phyloP scores from a whole-genome alignment of 2,329 filamentous ascomycete genomes.

The Emergomyces orientalis region DNA sequence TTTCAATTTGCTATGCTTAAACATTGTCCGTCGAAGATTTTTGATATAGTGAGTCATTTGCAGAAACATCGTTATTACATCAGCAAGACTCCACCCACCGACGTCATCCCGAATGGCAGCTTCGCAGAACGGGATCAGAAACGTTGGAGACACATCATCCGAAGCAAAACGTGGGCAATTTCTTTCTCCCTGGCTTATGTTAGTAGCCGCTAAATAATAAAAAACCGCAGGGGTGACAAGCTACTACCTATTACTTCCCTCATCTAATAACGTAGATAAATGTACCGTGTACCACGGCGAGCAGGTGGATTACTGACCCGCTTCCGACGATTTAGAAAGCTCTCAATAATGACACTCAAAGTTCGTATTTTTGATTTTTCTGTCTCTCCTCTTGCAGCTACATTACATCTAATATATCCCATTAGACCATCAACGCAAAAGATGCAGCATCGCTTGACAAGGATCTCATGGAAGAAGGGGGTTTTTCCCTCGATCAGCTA shows the following conservation, averaged over 20 bases:
- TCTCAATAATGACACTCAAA: slow-evolving; percentile 7
- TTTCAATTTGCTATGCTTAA: no score
- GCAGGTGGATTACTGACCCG: slow-evolving; percentile 7
- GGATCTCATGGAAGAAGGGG: slow-evolving; percentile 79
- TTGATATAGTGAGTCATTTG: no score
- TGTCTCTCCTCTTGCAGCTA: not conserved
- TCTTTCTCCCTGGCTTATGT: not conserved
- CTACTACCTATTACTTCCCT: not conserved
- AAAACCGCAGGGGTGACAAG: not conserved
- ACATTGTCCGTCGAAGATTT: no score
- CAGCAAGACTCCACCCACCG: not conserved
- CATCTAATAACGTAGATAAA: not conserved
- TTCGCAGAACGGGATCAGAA: not conserved
- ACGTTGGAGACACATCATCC: not conserved
- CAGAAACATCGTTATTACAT: not conserved
- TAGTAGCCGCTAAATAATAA: not conserved
- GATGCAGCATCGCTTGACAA: slow-evolving; percentile 81
- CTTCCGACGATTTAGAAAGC: not conserved
- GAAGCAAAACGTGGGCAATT: not conserved
- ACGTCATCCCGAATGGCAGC: not conserved
- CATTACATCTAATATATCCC: not conserved
- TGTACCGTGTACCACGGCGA: not conserved
- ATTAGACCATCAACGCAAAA: slow-evolving; percentile 73
- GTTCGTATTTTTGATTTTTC: not conserved
- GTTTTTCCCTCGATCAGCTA: slow-evolving; percentile 89